Conservation (phyloP, 257 asterid species). For the Lycium barbarum region DNA sequence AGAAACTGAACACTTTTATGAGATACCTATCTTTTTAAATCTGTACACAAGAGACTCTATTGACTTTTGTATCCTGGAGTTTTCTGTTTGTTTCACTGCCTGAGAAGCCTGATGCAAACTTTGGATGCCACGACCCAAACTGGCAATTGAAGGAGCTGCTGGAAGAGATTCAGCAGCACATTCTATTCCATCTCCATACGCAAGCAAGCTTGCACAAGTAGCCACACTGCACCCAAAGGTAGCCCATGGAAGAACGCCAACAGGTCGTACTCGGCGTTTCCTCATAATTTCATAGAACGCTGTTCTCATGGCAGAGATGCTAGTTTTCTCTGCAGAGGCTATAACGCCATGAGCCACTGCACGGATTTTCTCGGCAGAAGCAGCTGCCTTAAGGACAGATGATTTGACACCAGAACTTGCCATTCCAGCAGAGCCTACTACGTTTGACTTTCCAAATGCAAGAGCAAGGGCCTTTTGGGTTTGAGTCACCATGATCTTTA, state of each 20-base stretch:
- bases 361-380: constrained; percentile 82
- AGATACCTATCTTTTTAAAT: constrained; percentile 52
- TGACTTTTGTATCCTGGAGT: constrained; percentile 68
- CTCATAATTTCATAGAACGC: constrained; percentile 94
- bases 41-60: constrained; percentile 68
- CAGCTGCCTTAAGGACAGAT: constrained; percentile 61
- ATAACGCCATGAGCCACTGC: constrained; percentile 73
- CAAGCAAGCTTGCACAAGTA: constrained; percentile 76
- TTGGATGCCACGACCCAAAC: constrained; percentile 88
- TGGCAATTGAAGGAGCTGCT: constrained; percentile 84
- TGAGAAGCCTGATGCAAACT: constrained; percentile 75
- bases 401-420: constrained; percentile 59
- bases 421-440: constrained; percentile 54
- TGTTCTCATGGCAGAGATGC: constrained; percentile 85
- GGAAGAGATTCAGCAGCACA: constrained; percentile 91
- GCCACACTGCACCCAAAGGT: constrained; percentile 88
- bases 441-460: constrained; percentile 66
- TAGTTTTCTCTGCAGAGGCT: constrained; percentile 87
- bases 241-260: constrained; percentile 77
- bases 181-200: constrained; percentile 88
- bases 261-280: constrained; percentile 56
- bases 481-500: constrained; percentile 65
- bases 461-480: constrained; percentile 63
- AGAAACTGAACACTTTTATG: constrained; percentile 25
- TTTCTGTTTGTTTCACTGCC: constrained; percentile 61